A percentile compares a stretch with the other conserved stretches of the same genome.
Conservation (phyloP, 2,329 filamentous ascomycete species). For the Pseudopithomyces maydicus region DNA sequence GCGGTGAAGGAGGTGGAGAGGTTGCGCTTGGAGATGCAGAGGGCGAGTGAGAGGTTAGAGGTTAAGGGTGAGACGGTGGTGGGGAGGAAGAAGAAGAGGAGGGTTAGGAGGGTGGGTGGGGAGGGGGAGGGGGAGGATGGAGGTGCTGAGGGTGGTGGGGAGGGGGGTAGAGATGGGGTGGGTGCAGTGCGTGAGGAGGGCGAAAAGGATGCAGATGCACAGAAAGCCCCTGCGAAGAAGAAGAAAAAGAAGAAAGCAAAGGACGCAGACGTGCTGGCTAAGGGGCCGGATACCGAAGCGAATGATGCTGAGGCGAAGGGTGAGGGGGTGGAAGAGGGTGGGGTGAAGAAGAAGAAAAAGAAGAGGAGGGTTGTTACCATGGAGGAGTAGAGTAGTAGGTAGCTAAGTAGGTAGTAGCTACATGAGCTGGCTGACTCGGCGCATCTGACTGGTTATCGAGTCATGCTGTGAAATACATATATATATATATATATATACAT, state of each 20-base stretch:
- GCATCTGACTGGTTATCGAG: too few relatives aligned
- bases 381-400: constrained; percentile 23
- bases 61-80: constrained; percentile 71
- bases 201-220: too few relatives aligned
- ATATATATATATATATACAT: too few relatives aligned
- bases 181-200: too few relatives aligned
- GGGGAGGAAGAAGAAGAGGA: constrained; percentile 63
- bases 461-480: too few relatives aligned
- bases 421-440: background rate
- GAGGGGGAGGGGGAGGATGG: constrained; percentile 57
- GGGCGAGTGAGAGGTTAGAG: constrained; percentile 75
- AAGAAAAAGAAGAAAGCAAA: constrained; percentile 54
- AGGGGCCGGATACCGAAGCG: constrained; percentile 21
- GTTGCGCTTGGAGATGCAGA: constrained; percentile 85
- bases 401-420: background rate
- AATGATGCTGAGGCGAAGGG: constrained; percentile 19
- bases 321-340: constrained; percentile 28
- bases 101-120: constrained; percentile 51
- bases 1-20: constrained; percentile 90
- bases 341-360: constrained; percentile 48
- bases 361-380: constrained; percentile 42
- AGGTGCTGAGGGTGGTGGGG: constrained; percentile 36
- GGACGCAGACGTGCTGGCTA: too few relatives aligned
- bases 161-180: constrained; percentile 15
- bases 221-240: too few relatives aligned